Evolutionary conservation across 2,329 filamentous ascomycete genomes (phyloP), one percentile per base, ranked within the genome.

Genomic region (Stylonectria norvegica): DNA sequence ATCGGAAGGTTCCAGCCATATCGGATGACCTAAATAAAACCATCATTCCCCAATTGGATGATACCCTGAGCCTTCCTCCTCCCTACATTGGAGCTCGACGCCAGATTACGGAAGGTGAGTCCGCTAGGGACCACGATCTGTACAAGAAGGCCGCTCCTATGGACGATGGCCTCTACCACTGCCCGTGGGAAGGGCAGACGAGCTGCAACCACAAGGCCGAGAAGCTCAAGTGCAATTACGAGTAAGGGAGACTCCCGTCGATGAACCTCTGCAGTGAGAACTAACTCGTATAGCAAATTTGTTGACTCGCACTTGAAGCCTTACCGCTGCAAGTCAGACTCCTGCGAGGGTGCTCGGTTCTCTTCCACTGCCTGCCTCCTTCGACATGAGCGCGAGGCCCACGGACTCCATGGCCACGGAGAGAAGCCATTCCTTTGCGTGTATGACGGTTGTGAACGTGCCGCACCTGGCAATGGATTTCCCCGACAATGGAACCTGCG

Each of bases 211-310:
- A 96, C 80, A 86, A 87, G 70, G 81, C 90, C 28, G 93, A 94
- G 61, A 93, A 94, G 72, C 86, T 97, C 56, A 96, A 96, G 79
- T 96, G 91, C 82, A 95, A 95, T 70, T 97, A 96, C 63, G 90
- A 96, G 90, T 95, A 84, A 79, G 88, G 35, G 25, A n/a, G 17
- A 11, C 4, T 16, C 3, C 16, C 14, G 15, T 30, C 38, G 25
- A 40, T 4, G 10, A 12, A 23, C 30, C 23, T 12, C 35, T 12
- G 15, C 31, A 14, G 10, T 12, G 12, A 20, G 10, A 38, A 53
- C 61, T 64, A 47, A 59, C 51, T 29, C 18, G 15, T 36, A 34
- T 62, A 95, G 90, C 78, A 97, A 97, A 77, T 95, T 93, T 58
- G 83, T 97, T 54, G 91, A 97, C 68, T 96, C 91, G 19, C 91